phyloP scores from a whole-genome alignment of 176 grass and related monocot genomes.

The Phyllostachys edulis region DNA sequence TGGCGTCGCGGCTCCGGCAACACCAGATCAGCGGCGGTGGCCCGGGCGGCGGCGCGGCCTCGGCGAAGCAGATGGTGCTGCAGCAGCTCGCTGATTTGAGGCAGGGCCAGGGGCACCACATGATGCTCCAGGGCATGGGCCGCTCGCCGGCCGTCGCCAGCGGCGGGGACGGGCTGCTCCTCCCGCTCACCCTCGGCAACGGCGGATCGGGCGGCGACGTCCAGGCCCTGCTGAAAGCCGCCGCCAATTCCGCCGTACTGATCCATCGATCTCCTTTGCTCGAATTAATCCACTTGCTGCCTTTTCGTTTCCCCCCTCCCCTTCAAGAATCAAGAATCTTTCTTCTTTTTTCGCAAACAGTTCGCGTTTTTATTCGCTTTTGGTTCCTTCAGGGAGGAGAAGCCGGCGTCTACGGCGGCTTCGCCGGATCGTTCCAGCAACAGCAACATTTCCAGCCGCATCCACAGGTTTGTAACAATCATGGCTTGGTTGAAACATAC shows the following conservation, averaged over 20 bases:
- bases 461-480: constrained; percentile 43
- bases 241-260: constrained; percentile 52
- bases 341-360: not conserved
- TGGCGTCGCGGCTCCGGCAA: constrained; percentile 70
- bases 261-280: not conserved
- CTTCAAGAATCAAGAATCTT: constrained; percentile 24
- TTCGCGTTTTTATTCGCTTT: constrained; percentile 19
- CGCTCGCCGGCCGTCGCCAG: constrained; percentile 33
- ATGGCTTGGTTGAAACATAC: not conserved
- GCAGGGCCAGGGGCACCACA: constrained; percentile 51
- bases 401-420: constrained; percentile 47
- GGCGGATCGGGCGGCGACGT: constrained; percentile 47
- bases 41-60: not conserved
- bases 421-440: constrained; percentile 54
- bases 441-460: constrained; percentile 63
- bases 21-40: constrained; percentile 78
- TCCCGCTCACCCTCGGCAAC: constrained; percentile 55
- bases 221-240: constrained; percentile 50
- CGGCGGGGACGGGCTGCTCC: constrained; percentile 34
- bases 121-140: constrained; percentile 53
- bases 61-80: constrained; percentile 64
- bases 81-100: constrained; percentile 54
- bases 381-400: constrained; percentile 48
- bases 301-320: not conserved
- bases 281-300: constrained; percentile 33